Evolutionary conservation across 805 yeast genomes (phyloP), one percentile per base, ranked within the genome.

Genomic region (Metschnikowia reukaufii): DNA sequence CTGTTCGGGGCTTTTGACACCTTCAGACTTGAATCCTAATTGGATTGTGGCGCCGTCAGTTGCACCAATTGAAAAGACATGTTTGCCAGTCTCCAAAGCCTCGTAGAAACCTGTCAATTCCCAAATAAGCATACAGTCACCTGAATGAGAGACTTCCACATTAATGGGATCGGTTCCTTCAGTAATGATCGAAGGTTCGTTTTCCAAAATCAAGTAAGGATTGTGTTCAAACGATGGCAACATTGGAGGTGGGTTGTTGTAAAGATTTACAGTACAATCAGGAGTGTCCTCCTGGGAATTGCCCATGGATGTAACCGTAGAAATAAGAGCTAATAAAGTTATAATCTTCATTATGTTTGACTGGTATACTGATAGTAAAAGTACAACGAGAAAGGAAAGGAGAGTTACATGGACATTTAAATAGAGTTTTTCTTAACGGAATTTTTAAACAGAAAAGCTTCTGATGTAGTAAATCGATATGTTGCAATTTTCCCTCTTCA

Each of bases 41-140:
- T 34, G 44, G 13, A 41, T 16, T 2, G 34, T 15, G 2, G 44
- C 38, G 9, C 18, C 34, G 1, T 15, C 10, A 17, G 27, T 16
- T 3, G 15, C 31, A 2, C 27, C 25, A 8, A 41, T 27, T 7
- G 39, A 25, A 19, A 41, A 41, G 15, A n/a, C 17, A 17, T 34
- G 27, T 18, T 23, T 17, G 3, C 44, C 39, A 2, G 34, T 18
- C 29, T 34, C 39, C 9, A 16, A 25, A 8, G 23, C 17, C 25
- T 25, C 27, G 39, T 31, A 41, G 20, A 16, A 34, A 5, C 44
- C 44, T 6, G n/a, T 25, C 25, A 41, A 34, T 10, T 23, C 34
- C 34, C 39, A 41, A 20, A 40, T 36, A 33, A 25, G n/a, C 6
- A 20, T 25, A 13, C 39, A 36, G 8, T 36, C 39, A 3, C 27